Percentiles rank a stretch among this genome's conserved stretches.
Conservation (phyloP, 441 rosid species). For the Pelargonium myrrhifolium region DNA sequence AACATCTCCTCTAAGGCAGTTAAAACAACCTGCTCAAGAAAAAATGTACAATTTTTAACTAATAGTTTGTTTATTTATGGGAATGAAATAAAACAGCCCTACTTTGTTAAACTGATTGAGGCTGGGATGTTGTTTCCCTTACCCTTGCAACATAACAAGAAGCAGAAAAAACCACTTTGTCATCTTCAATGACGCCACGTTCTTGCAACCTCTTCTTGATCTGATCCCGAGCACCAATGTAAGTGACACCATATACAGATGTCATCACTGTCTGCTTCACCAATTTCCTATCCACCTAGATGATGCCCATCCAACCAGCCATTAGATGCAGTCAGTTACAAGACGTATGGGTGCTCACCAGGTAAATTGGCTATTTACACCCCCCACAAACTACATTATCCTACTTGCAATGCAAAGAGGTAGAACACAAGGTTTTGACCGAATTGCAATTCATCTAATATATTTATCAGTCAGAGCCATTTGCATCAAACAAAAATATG, state of each 20-base stretch:
- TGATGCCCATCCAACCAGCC: slow-evolving; percentile 20
- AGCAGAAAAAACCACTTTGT: slow-evolving; percentile 43
- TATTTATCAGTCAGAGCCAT: not conserved
- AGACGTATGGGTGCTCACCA: not conserved
- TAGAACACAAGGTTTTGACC: too few relatives aligned
- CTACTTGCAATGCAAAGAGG: slow-evolving; percentile 16
- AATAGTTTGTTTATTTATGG: not conserved
- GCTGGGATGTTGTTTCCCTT: slow-evolving; percentile 17
- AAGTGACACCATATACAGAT: slow-evolving; percentile 92
- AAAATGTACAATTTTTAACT: not conserved
- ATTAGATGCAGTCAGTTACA: not conserved
- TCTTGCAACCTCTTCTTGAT: slow-evolving; percentile 87
- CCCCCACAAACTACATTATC: slow-evolving; percentile 11
- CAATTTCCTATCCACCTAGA: slow-evolving; percentile 90
- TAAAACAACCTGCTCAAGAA: slow-evolving; percentile 59
- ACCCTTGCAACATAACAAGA: slow-evolving; percentile 98
- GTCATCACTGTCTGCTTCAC: slow-evolving; percentile 99
- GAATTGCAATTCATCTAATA: not conserved
- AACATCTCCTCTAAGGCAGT: slow-evolving; percentile 91
- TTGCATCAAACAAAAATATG: slow-evolving; percentile 12
- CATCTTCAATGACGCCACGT: slow-evolving; percentile 56
- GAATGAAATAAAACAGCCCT: not conserved
- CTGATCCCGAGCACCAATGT: slow-evolving; percentile 89
- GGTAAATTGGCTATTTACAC: not conserved
- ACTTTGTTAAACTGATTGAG: not conserved